Base-by-base conservation (phyloP, 169 alveolate genomes). In the Plasmodium falciparum region DNA sequence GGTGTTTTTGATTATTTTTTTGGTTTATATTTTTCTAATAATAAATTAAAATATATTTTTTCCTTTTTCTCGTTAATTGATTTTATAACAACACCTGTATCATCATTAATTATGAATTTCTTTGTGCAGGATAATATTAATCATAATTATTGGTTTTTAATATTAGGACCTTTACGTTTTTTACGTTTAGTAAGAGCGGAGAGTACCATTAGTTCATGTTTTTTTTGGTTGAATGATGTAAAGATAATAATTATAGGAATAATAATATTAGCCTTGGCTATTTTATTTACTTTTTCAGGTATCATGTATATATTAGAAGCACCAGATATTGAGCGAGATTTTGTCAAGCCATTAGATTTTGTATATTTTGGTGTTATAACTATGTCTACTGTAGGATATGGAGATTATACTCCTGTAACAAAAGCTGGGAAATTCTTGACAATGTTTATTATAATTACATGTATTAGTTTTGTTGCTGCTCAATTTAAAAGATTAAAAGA, bases 361-460 rank as follows among this genome's bases (percentile, higher is more conserved):
- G 88, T 94, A 13, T 94, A 86, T 29, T 94, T 94, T 70, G 95
- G 95, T 11, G 95, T 94, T 5, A 95, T 93, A 12, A 94, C 96
- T 3, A 92, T 94, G 95, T 93, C 95, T 8, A 94, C 96, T 7
- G 96, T 94, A 20, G 96, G 96, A 52, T 94, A 94, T 66, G 96
- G 96, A 7, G 96, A 94, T 69, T 94, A 93, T 45, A 73, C 93
- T 11, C 96, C 96, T 0, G 92, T 59, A 2, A 94, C 96, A 13
- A 43, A 74, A 1, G 69, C 86, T 45, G 96, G 96, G 12, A 91
- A 95, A 9, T 15, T 33, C 0, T 43, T 94, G 54, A 90, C 95
- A 6, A 91, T 94, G 88, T 62, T 93, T 13, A 74, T 93, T 8
- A 94, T 94, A 13, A 58, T 90, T 22, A 88, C 92, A 11, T 94